Conservation (phyloP, 345 rosid species). For the Pistacia integerrima region DNA sequence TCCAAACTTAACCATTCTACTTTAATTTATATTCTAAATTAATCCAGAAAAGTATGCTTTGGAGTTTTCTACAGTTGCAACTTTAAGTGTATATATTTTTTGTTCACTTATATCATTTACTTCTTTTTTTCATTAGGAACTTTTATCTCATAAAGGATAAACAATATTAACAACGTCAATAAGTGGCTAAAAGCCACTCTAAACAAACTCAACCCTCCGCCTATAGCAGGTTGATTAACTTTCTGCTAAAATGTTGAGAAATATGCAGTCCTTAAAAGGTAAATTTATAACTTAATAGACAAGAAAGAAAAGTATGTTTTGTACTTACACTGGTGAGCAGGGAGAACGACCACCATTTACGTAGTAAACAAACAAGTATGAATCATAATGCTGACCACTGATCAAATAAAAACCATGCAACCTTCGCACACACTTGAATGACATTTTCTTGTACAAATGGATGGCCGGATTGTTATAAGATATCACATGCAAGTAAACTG, state of each 20-base stretch:
- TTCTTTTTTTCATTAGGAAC: neutral
- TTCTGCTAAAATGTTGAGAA: neutral
- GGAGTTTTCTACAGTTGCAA: neutral
- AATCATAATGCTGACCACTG: constrained; percentile 79
- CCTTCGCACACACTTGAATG: constrained; percentile 71
- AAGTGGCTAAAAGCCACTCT: neutral
- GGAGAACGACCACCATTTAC: constrained; percentile 85
- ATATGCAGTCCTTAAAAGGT: neutral
- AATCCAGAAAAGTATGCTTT: neutral
- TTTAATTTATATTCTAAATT: neutral
- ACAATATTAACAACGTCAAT: neutral
- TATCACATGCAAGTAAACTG: constrained; percentile 93
- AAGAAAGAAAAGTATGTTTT: constrained; percentile 12
- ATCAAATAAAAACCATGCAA: constrained; percentile 77
- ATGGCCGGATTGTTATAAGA: constrained; percentile 91
- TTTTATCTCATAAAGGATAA: neutral
- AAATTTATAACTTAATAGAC: constrained; percentile 12
- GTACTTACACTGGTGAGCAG: constrained; percentile 84
- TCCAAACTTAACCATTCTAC: neutral
- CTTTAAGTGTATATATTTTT: neutral
- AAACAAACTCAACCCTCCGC: neutral
- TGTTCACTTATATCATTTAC: neutral
- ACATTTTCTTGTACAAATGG: constrained; percentile 82
- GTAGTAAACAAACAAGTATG: constrained; percentile 81
- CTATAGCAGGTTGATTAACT: neutral